Conservation (phyloP, 495 filamentous ascomycete genomes). For the Aspergillus wentii region DNA sequence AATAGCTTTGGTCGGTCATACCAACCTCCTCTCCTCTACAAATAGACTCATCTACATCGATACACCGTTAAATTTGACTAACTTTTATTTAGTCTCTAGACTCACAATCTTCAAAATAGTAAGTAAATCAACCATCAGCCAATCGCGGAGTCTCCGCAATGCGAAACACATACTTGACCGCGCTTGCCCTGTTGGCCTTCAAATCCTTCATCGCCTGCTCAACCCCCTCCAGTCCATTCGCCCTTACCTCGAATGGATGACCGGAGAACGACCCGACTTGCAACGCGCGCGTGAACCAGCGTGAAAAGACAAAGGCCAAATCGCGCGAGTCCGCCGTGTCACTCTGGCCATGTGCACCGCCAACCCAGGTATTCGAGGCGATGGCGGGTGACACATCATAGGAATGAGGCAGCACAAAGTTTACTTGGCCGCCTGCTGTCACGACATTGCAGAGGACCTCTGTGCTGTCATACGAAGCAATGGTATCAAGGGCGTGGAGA, state of each 20-base stretch:
- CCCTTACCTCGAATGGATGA: slow-evolving; percentile 58
- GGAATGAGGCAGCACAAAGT: slow-evolving; percentile 46
- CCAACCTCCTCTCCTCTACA: too few relatives aligned
- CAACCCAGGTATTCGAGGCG: slow-evolving; percentile 10
- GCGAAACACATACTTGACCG: slow-evolving; percentile 62
- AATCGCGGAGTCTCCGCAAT: slow-evolving; percentile 52
- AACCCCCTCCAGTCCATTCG: slow-evolving; percentile 55
- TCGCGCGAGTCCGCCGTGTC: slow-evolving; percentile 38
- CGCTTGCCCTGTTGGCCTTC: slow-evolving; percentile 59
- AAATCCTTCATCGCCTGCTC: slow-evolving; percentile 51
- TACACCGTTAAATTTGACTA: too few relatives aligned
- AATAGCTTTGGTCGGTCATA: too few relatives aligned
- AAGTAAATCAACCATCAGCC: not conserved
- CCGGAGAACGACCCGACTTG: slow-evolving; percentile 55
- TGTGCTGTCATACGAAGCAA: slow-evolving; percentile 47
- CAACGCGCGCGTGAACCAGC: slow-evolving; percentile 48
- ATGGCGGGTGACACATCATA: slow-evolving; percentile 17
- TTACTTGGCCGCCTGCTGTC: slow-evolving; percentile 39
- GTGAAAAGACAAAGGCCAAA: slow-evolving; percentile 54
- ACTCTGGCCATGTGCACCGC: slow-evolving; percentile 18
- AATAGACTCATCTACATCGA: too few relatives aligned
- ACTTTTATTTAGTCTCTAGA: too few relatives aligned
- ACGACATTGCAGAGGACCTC: slow-evolving; percentile 17
- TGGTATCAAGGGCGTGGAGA: slow-evolving; percentile 56
- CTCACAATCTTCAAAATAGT: not conserved